phyloP scores from a whole-genome alignment of 164 flowering plant species.

The Kalanchoe fedtschenkoi region DNA sequence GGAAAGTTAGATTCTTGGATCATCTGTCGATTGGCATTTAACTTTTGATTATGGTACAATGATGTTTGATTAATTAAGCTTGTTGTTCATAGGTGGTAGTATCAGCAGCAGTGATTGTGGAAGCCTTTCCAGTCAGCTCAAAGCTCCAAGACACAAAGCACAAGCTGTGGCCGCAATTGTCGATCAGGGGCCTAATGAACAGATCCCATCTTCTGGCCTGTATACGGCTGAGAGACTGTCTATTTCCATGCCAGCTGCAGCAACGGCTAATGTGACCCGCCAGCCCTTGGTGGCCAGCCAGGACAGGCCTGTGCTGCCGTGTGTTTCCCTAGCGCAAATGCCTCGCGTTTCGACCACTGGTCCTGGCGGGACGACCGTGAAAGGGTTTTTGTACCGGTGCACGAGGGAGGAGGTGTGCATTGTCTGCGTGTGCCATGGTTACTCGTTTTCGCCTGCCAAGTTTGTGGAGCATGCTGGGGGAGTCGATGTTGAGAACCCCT shows the following conservation, averaged over 20 bases:
- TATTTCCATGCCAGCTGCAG: background rate
- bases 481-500: conserved; percentile 61
- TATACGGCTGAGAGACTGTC: background rate
- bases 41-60: background rate
- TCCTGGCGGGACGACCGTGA: conserved; percentile 50
- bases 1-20: no score
- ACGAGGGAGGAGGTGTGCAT: conserved; percentile 67
- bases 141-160: background rate
- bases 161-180: background rate
- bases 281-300: background rate
- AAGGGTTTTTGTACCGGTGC: conserved; percentile 64
- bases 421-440: conserved; percentile 85
- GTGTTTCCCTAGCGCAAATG: conserved; percentile 19
- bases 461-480: conserved; percentile 86
- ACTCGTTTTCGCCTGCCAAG: conserved; percentile 66
- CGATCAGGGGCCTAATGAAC: no score
- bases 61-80: background rate
- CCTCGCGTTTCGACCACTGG: conserved; percentile 74
- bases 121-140: background rate
- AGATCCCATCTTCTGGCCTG: background rate
- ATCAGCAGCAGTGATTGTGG: background rate
- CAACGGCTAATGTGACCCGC: no score
- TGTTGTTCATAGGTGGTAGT: background rate
- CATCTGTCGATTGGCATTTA: no score
- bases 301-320: background rate